phyloP scores from a whole-genome alignment of 2,329 filamentous ascomycete genomes.

The Scedosporium dehoogii region DNA sequence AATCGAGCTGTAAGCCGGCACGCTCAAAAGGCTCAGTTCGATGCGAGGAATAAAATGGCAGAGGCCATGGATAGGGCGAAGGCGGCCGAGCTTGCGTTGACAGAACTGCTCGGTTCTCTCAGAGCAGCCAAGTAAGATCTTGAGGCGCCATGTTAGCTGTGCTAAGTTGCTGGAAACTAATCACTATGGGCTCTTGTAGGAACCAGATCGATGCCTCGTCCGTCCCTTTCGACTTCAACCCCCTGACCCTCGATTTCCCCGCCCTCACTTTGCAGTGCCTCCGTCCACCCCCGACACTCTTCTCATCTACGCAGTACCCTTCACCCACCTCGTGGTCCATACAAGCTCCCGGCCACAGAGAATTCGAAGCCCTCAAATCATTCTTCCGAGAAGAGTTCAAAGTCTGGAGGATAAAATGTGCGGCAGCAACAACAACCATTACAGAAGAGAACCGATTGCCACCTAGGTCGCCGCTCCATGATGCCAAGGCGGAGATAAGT shows the following conservation, averaged over 20 bases:
- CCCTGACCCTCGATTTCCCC: constrained; percentile 76
- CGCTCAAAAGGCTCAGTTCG: constrained; percentile 51
- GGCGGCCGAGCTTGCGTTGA: constrained; percentile 74
- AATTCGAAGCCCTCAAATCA: constrained; percentile 60
- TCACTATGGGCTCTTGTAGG: constrained; percentile 23
- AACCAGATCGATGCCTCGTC: constrained; percentile 45
- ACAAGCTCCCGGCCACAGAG: constrained; percentile 60
- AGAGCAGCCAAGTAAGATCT: constrained; percentile 69
- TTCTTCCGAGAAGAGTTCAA: constrained; percentile 60
- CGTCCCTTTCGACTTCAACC: constrained; percentile 69
- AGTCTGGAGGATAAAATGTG: constrained; percentile 49
- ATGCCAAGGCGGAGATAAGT: constrained; percentile 35
- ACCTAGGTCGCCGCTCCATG: constrained; percentile 24
- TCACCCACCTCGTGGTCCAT: constrained; percentile 75
- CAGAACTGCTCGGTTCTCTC: constrained; percentile 72
- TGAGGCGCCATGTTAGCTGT: not conserved
- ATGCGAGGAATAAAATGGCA: constrained; percentile 50
- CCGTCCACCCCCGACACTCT: constrained; percentile 69
- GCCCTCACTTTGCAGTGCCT: constrained; percentile 75
- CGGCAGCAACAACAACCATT: constrained; percentile 32
- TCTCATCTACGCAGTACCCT: constrained; percentile 69
- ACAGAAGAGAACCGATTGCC: constrained; percentile 36
- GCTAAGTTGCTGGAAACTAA: not conserved
- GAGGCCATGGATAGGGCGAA: constrained; percentile 71
- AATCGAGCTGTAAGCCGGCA: constrained; percentile 38